Base-by-base conservation (phyloP, 2,329 filamentous ascomycete genomes). In the Ascosphaera aggregata region DNA sequence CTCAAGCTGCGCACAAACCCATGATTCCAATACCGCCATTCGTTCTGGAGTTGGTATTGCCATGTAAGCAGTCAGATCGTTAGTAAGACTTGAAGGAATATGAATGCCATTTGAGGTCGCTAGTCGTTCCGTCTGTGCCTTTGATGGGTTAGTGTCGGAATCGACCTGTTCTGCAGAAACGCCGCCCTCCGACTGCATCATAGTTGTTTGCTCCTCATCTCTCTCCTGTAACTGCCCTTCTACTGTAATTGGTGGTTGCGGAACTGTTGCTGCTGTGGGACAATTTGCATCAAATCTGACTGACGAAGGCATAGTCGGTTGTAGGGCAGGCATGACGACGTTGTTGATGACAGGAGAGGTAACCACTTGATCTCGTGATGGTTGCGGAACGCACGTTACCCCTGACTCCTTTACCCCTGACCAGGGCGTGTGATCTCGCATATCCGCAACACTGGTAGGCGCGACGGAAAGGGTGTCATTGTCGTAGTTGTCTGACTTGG, bases 1-100 rank as follows among this genome's bases (percentile, higher is more conserved):
- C 20, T 62, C 54, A 1, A 63, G 47, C 39, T 59, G 49, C 11
- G 51, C 44, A 37, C 58, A 61, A 35, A 63, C 52, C 54, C 58
- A 62, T 30, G 52, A 51, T 41, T 57, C 54, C 8, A 62, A 43
- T 8, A 51, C 44, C 2, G 45, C 47, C 9, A 49, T 47, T 13
- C 58, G 52, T 39, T 60, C 54, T 2, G 46, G 27, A 1, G 47
- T 51, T 0, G 55, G 51, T 1, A 46, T 45, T 4, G 47, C 44
- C 1, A 54, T 40, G 34, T 57, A 61, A 9, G 46, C 38, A 1
- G 54, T 46, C 3, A 60, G 41, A 27, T 56, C 51, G 30, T 9
- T n/a, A n/a, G 30, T n/a, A 7, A 32, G 30, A n/a, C n/a, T 32
- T n/a, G 15, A n/a, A 32, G 5, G 30, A 32, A 32, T 9, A n/a